phyloP scores from a whole-genome alignment of 2,329 filamentous ascomycete genomes.

The Sphaceloma murrayae region DNA sequence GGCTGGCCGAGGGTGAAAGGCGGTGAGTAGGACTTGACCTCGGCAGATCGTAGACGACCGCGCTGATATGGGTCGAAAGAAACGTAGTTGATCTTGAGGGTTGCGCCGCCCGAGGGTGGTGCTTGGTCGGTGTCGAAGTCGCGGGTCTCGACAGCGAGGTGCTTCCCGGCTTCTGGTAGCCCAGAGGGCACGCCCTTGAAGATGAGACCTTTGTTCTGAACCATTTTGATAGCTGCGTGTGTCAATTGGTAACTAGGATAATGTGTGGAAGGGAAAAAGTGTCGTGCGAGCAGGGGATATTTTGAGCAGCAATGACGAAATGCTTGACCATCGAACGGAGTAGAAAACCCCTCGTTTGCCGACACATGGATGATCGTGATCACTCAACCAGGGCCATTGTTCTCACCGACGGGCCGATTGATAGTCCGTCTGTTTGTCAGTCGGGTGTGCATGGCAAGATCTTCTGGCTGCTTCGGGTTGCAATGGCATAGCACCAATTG shows the following conservation, averaged over 20 bases:
- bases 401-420: neutral
- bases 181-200: slow-evolving; percentile 61
- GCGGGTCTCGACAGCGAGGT: slow-evolving; percentile 57
- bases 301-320: slow-evolving; percentile 14
- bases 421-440: no score
- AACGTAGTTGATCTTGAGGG: slow-evolving; percentile 59
- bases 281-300: neutral
- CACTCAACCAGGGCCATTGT: neutral
- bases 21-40: slow-evolving; percentile 57
- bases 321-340: slow-evolving; percentile 5
- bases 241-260: neutral
- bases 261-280: neutral
- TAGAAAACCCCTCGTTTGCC: slow-evolving; percentile 4
- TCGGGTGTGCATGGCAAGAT: no score
- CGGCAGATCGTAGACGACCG: slow-evolving; percentile 60
- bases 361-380: neutral
- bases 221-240: slow-evolving; percentile 31
- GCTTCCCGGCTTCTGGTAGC: slow-evolving; percentile 58
- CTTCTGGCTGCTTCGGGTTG: no score
- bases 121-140: slow-evolving; percentile 57
- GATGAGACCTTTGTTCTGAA: slow-evolving; percentile 64
- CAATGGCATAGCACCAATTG: no score
- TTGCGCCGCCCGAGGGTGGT: slow-evolving; percentile 55
- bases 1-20: slow-evolving; percentile 53
- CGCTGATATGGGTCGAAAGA: slow-evolving; percentile 82